A percentile compares a stretch with the other conserved stretches of the same genome.
phyloP scores from a whole-genome alignment of 2,329 filamentous ascomycete genomes.

The Talaromyces albobiverticillius region DNA sequence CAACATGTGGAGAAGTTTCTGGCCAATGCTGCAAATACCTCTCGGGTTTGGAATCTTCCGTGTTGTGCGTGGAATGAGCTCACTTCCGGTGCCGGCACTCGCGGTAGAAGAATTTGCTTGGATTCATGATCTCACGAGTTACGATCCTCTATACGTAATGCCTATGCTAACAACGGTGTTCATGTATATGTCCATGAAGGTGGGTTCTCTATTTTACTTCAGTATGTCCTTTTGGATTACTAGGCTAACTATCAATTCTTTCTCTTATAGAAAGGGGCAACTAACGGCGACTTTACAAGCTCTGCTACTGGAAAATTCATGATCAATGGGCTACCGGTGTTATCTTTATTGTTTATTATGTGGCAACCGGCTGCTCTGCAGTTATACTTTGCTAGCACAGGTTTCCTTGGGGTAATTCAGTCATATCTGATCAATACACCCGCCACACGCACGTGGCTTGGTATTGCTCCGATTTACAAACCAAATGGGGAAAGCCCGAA shows the following conservation, averaged over 20 bases:
- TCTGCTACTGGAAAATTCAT: conserved; percentile 33
- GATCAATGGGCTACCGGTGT: conserved; percentile 47
- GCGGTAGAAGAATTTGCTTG: conserved; percentile 69
- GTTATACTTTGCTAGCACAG: conserved; percentile 57
- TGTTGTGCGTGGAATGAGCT: conserved; percentile 68
- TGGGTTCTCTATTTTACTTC: conserved; percentile 34
- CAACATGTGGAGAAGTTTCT: conserved; percentile 48
- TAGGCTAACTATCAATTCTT: neutral
- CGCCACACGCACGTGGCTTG: conserved; percentile 27
- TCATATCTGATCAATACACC: conserved; percentile 41
- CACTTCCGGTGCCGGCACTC: conserved; percentile 76
- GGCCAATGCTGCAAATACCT: conserved; percentile 64
- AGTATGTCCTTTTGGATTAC: neutral
- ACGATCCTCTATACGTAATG: conserved; percentile 75
- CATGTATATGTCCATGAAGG: conserved; percentile 59
- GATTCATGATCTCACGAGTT: conserved; percentile 71
- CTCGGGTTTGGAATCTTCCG: conserved; percentile 80
- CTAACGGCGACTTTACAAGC: conserved; percentile 21
- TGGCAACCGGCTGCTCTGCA: conserved; percentile 59
- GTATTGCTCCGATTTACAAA: conserved; percentile 21
- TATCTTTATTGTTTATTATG: conserved; percentile 54
- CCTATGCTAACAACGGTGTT: conserved; percentile 60
- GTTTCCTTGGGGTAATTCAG: conserved; percentile 42
- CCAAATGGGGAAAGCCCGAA: conserved; percentile 7
- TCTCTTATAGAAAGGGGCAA: conserved; percentile 32